Conservation (phyloP, 176 grass and related monocot species). For the Oryza longistaminata region DNA sequence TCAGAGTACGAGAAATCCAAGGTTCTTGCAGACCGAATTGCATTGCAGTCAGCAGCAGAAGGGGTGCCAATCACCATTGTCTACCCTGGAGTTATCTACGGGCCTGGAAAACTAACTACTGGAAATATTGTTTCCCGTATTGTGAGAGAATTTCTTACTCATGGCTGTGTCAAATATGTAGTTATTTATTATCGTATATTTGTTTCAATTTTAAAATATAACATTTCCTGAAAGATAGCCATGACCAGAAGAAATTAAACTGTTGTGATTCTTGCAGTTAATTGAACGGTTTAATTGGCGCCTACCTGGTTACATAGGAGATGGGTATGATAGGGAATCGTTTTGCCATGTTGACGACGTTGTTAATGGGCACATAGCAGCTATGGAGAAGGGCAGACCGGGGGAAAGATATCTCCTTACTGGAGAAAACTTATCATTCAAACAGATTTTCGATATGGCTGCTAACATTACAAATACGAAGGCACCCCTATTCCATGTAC, state of each 20-base stretch:
- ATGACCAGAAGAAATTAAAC: slow-evolving; percentile 33
- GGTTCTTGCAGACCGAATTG: slow-evolving; percentile 69
- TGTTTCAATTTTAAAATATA: slow-evolving; percentile 6
- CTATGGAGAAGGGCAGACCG: slow-evolving; percentile 71
- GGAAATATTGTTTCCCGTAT: slow-evolving; percentile 83
- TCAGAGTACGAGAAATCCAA: slow-evolving; percentile 99
- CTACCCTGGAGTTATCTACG: slow-evolving; percentile 90
- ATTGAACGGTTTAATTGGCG: slow-evolving; percentile 92
- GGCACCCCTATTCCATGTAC: slow-evolving; percentile 64
- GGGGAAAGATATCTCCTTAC: slow-evolving; percentile 91
- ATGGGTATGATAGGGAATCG: slow-evolving; percentile 70
- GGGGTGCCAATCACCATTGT: slow-evolving; percentile 71
- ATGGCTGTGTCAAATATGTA: neutral
- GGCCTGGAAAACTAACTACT: slow-evolving; percentile 76
- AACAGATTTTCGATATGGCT: slow-evolving; percentile 67
- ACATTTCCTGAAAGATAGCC: neutral
- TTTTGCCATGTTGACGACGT: slow-evolving; percentile 89
- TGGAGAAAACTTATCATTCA: slow-evolving; percentile 71
- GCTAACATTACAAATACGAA: slow-evolving; percentile 77
- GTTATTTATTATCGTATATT: slow-evolving; percentile 4
- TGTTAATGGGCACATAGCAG: slow-evolving; percentile 82
- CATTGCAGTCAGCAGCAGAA: slow-evolving; percentile 72
- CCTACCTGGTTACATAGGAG: slow-evolving; percentile 86
- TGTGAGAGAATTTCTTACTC: slow-evolving; percentile 48
- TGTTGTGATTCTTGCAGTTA: slow-evolving; percentile 52